Evolutionary conservation across 139 green algal genomes (phyloP).

Genomic region (Coccomyxa sp.): DNA sequence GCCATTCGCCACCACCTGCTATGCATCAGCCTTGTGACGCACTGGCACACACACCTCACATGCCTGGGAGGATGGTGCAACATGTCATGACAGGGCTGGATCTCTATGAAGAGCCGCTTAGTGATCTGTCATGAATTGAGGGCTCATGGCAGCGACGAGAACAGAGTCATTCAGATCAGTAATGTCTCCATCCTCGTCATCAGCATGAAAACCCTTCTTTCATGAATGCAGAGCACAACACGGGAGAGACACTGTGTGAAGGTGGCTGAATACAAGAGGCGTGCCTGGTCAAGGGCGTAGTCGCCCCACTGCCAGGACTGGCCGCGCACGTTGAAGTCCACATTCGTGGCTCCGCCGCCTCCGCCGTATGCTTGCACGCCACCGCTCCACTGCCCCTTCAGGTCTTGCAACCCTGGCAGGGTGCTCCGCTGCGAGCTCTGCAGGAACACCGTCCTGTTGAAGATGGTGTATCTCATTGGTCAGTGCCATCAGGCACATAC

Average conservation of each 20-base stretch:
- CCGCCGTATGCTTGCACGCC: conserved; percentile 70
- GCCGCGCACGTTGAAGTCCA: conserved; percentile 73
- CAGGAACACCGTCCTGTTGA: no score
- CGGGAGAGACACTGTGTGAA: neutral
- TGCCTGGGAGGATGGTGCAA: no score
- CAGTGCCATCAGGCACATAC: no score
- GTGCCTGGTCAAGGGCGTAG: conserved; percentile 42
- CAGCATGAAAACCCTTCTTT: neutral
- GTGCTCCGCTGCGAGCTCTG: neutral
- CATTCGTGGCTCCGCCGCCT: conserved; percentile 41
- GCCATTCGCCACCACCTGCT: conserved; percentile 47
- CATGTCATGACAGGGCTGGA: neutral
- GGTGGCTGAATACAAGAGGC: neutral
- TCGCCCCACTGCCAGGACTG: conserved; percentile 70
- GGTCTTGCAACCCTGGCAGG: conserved; percentile 68
- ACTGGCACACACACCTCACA: neutral
- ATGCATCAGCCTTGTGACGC: neutral
- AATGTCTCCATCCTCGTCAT: no score
- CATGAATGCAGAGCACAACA: neutral
- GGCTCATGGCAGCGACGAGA: no score
- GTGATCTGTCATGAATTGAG: no score
- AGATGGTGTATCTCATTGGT: no score
- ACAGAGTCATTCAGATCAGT: no score
- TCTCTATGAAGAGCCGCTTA: neutral
- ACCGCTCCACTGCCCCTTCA: conserved; percentile 68